These are phyloP conservation scores for Ailanthus altissimus DNA, from an alignment of 345 rosid species.

Conservation along the genomic window DNA sequence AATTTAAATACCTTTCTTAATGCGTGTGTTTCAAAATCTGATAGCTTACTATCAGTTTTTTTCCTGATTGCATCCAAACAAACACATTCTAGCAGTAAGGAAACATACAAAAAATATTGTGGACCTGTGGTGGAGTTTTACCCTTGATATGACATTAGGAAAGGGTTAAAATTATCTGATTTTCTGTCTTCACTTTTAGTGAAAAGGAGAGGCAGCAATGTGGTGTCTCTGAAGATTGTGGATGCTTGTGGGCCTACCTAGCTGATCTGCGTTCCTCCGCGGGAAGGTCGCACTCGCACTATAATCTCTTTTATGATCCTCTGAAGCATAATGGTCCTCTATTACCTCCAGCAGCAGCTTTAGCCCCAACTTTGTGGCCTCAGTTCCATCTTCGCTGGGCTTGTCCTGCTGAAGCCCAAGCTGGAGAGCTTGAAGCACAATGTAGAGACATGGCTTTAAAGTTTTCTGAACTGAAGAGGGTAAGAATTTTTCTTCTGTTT, in stretches of 20 bases:
- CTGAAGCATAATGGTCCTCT: conserved; percentile 55
- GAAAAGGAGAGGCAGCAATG: conserved; percentile 85
- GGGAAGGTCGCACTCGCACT: conserved; percentile 70
- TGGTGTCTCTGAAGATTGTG: conserved; percentile 66
- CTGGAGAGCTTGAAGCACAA: conserved; percentile 70
- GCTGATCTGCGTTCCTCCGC: conserved; percentile 63
- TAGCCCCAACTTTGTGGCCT: conserved; percentile 97
- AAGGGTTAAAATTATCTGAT: background rate
- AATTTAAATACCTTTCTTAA: background rate
- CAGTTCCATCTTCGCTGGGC: conserved; percentile 99
- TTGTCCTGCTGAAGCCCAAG: conserved; percentile 78
- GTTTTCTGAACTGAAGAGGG: conserved; percentile 74
- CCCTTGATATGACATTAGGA: background rate
- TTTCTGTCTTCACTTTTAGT: conserved; percentile 44
- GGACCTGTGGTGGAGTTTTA: background rate
- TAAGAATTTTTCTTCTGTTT: conserved; percentile 27
- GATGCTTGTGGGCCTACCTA: conserved; percentile 90
- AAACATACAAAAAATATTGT: background rate
- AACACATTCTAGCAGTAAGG: background rate
- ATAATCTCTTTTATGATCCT: conserved; percentile 78
- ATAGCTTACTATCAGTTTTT: background rate
- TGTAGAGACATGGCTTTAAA: conserved; percentile 64
- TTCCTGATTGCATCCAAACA: background rate
- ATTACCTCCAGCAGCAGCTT: conserved; percentile 94
- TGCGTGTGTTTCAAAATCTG: background rate